Evolutionary conservation across 345 rosid genomes (phyloP), one percentile per base, ranked within the genome.

Genomic region (Lepidium sativum): DNA sequence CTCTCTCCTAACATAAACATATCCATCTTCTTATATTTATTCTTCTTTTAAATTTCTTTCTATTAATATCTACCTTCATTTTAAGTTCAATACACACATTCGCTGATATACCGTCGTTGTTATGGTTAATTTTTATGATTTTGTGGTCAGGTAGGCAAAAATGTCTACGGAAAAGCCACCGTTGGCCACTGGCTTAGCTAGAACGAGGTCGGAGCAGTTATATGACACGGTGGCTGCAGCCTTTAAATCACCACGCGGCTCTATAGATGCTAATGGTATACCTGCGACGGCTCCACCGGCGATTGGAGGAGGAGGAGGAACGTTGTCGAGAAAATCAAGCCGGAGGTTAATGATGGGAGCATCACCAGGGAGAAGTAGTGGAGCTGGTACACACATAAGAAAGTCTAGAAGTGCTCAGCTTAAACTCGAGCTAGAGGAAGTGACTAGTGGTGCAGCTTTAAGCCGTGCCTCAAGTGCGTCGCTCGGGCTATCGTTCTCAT

Each of bases 381-480:
- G 78, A 13, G 83, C 58, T 20, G 88, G 82, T 60, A 70, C 88
- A 13, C 88, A 89, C 76, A 89, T 89, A 45, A 78, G 97, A 76
- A 92, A 89, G 82, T 81, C 96, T 0, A 74, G 98, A 67, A 92
- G 98, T 34, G 90, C 95, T 17, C 98, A 92, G 44, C 62, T 86
- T 49, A 89, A 83, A 75, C 38, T 80, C 5, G 96, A 87, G 52
- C 34, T 84, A 43, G 97, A 94, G 1, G 99, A 94, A 12, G 70
- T 94, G 25, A 83, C 75, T 76, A 87, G 87, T 34, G 92, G 99
- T 0, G 95, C 95, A 0, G 99, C 96, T 9, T 72, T 94, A 18
- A 94, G 99, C 76, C 82, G 99, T 33, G 97, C 97, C 4, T 94
- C 99, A 0, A 94, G 99, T 21, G 99, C 99, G 14, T 89, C 97